Base-by-base conservation (phyloP, 345 rosid genomes). In the Eucalyptus grandis region DNA sequence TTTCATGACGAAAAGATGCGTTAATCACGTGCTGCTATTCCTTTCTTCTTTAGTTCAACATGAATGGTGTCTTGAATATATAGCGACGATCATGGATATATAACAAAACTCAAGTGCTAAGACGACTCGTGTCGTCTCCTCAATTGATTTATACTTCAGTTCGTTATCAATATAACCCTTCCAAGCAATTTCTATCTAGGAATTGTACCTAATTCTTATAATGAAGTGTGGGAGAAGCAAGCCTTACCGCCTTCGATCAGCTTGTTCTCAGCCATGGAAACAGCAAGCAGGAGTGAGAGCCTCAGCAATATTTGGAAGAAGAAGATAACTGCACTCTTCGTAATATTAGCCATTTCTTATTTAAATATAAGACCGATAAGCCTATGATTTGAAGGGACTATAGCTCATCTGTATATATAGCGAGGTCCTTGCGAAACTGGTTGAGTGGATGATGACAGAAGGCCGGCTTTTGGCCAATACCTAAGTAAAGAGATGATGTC, bases 231-330 rank as follows among this genome's bases (percentile, higher is more conserved):
- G 14, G 26, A 72, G 3, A 37, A 37, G 82, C 46, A 62, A 13
- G 87, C 19, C 7, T 37, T 62, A 62, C 85, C 49, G n/a, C 90
- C 87, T 51, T 89, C 49, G 14, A 37, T 21, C 5, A 77, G 83
- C 83, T 77, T 77, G 47, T 77, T 77, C 83, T 77, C 83, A 15
- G 90, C 88, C 86, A 85, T 13, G 17, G 92, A 86, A 31, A 82
- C 37, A 19, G 65, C 26, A 44, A 92, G 86, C 17, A 92, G 89
- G 81, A 89, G 86, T 44, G 90, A 87, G 81, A 89, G 88, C 87
- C 43, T 1, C 62, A 87, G 27, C 58, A 77, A 87, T 85, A 90
- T 34, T 31, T 58, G 53, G 86, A 54, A 58, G 81, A 88, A 86
- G 91, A 83, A 82, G 88, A 83, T 34, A 40, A 22, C 34, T 22